Conservation (phyloP, 495 filamentous ascomycete genomes). For the Aspergillus carlsbadensis region DNA sequence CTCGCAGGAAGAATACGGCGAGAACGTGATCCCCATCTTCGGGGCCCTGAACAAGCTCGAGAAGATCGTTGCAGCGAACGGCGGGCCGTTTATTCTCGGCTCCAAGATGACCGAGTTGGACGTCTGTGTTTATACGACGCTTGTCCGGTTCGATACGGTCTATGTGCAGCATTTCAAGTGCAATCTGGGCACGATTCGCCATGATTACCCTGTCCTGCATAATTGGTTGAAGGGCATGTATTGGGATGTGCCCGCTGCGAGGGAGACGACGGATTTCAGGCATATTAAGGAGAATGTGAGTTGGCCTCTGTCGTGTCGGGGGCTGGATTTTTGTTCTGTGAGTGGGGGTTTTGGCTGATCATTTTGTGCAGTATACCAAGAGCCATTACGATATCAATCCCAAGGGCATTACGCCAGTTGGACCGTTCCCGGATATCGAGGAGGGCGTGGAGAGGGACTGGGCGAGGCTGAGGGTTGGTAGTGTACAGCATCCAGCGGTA, state of each 20-base stretch:
- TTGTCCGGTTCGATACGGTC: constrained; percentile 50
- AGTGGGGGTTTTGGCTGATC: no score
- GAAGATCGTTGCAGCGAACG: constrained; percentile 37
- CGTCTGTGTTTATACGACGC: constrained; percentile 47
- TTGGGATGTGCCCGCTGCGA: constrained; percentile 48
- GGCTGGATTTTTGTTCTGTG: no score
- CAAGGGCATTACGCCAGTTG: constrained; percentile 60
- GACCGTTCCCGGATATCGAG: constrained; percentile 63
- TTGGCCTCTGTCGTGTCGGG: background rate
- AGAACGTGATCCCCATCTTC: constrained; percentile 44
- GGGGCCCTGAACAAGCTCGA: constrained; percentile 53
- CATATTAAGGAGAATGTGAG: constrained; percentile 60
- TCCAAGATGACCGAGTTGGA: constrained; percentile 50
- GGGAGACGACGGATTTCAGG: constrained; percentile 55
- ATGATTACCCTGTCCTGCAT: constrained; percentile 50
- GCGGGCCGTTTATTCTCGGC: constrained; percentile 49
- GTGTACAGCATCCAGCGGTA: constrained; percentile 9
- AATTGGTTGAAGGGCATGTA: constrained; percentile 54
- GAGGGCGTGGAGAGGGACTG: constrained; percentile 41
- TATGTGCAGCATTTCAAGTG: constrained; percentile 61
- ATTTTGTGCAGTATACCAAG: constrained; percentile 46
- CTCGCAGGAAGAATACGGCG: constrained; percentile 47
- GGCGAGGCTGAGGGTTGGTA: constrained; percentile 32
- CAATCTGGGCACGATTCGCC: constrained; percentile 53
- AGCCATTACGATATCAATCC: constrained; percentile 60